Base-by-base conservation (phyloP, 768 basidiomycete species). In the Boletellus ananas region DNA sequence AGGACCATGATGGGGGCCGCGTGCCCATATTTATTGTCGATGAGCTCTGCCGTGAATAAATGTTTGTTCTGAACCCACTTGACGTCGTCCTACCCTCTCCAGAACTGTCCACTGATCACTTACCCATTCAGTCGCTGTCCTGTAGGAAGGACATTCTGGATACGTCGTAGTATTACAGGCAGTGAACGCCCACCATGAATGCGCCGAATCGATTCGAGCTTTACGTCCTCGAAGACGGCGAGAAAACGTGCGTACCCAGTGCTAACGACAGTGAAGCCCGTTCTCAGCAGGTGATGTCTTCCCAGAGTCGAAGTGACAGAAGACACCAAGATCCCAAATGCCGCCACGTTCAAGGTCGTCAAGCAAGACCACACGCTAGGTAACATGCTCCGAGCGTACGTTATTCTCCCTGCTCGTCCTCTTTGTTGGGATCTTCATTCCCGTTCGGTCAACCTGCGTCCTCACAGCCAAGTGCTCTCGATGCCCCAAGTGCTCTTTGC, bases 291-390 rank as follows among this genome's bases (percentile, higher is more conserved):
- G 42, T 45, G n/a, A 48, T 47, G 33, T 35, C 42, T 25, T 50
- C 20, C n/a, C 64, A 97, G 94, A 39, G 83, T 98, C 49, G 90
- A 93, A 61, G 77, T 98, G 38, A 82, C 79, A 0, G 94, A 98
- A 70, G 96, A 99, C 71, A 94, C 92, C 38, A 97, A 96, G 73
- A 92, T 98, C 54, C 94, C 94, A 0, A 96, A 97, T 61, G 94
- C 96, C 2, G 95, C 95, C 16, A 95, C 94, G 0, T 83, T 99
- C 55, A 92, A 91, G 60, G 77, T 99, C 59, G 77, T 90, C 52
- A 97, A 97, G 73, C 95, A 99, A 66, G 96, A 98, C 64, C 96
- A 98, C 65, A 99, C 96, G 0, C 72, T 98, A 6, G 95, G 84
- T 9, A 94, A 94, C 72, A 90, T 98, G 89, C 76, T 99, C n/a